Conservation (phyloP, 1,284 basidiomycete species). For the Cutaneotrichosporon dermatis region DNA sequence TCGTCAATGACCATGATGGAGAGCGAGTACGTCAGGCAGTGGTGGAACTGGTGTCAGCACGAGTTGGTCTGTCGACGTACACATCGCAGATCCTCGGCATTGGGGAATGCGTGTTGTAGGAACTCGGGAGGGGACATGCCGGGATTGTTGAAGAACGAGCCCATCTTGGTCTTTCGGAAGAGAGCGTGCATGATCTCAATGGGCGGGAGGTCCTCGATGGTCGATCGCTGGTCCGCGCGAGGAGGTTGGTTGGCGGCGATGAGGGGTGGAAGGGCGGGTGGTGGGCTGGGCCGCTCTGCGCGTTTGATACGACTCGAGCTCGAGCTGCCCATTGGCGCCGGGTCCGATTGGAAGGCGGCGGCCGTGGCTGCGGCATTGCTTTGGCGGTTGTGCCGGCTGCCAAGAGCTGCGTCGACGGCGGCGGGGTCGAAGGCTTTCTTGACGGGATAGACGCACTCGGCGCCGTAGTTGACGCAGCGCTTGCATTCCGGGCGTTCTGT, state of each 20-base stretch:
- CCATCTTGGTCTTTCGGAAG: conserved; percentile 39
- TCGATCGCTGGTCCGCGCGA: conserved; percentile 4
- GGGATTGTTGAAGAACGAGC: conserved; percentile 34
- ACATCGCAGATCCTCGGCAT: conserved; percentile 34
- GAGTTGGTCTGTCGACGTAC: conserved; percentile 18
- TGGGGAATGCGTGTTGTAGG: conserved; percentile 30
- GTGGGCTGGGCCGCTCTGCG: too few relatives aligned
- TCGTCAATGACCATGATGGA: conserved; percentile 40
- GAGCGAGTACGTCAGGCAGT: conserved; percentile 40
- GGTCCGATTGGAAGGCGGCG: conserved; percentile 5
- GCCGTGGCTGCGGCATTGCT: conserved; percentile 16
- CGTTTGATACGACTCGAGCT: too few relatives aligned
- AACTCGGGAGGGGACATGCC: conserved; percentile 38
- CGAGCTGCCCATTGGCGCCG: too few relatives aligned
- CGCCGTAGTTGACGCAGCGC: conserved; percentile 21
- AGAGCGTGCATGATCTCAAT: conserved; percentile 37
- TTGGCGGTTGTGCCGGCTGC: conserved; percentile 25
- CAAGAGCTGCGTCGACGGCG: conserved; percentile 24
- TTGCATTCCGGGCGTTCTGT: conserved; percentile 10
- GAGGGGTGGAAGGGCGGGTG: background rate
- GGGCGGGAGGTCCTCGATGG: conserved; percentile 19
- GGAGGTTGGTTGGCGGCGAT: conserved; percentile 3
- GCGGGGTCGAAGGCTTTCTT: conserved; percentile 34
- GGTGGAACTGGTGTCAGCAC: conserved; percentile 31
- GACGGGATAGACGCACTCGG: conserved; percentile 37